Base-by-base conservation (phyloP, 345 rosid species). In the Linum trigynum region DNA sequence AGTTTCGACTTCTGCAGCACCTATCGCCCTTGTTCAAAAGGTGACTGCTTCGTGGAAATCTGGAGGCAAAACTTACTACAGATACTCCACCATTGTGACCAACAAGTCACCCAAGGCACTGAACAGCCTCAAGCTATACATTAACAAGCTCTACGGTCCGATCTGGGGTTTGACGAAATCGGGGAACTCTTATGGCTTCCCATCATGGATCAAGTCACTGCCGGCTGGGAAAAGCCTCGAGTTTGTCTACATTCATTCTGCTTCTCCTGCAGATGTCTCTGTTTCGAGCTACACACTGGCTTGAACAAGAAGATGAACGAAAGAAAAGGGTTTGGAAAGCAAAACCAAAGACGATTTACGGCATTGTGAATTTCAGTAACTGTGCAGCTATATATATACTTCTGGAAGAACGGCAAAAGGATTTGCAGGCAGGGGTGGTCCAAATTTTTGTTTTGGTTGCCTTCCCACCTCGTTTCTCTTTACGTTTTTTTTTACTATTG, bases 131-230 rank as follows among this genome's bases (percentile, higher is more conserved):
- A 81, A 84, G 70, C 82, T 94, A 57, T 83, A 87, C 2, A 83
- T 94, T 53, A 76, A 87, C 51, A 84, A 86, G 71, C 96, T 90
- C 62, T 90, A 90, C 45, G 99, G 97, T 74, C 97, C 99, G 3
- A 45, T 94, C 11, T 94, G 99, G 99, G 99, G 99, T 65, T 81
- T 94, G 50, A 74, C 75, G 0, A 83, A 83, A 66, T 50, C 72
- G 2, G 89, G 84, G 32, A 73, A 77, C 67, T 83, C 83, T 5
- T 94, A 85, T 35, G 77, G 76, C 56, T 82, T 90, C 57, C 99
- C 97, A 2, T 72, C 86, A 15, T 94, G 97, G 99, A 72, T 94
- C 58, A 79, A 71, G 63, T 76, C 86, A 23, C 72, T 94, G 48
- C 80, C 87, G 10, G 74, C 96, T 0, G 96, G 96, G 23, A 85